These are phyloP conservation scores for Achaetomiella virescens DNA, from an alignment of 495 filamentous ascomycete species.

Conservation along the genomic window DNA sequence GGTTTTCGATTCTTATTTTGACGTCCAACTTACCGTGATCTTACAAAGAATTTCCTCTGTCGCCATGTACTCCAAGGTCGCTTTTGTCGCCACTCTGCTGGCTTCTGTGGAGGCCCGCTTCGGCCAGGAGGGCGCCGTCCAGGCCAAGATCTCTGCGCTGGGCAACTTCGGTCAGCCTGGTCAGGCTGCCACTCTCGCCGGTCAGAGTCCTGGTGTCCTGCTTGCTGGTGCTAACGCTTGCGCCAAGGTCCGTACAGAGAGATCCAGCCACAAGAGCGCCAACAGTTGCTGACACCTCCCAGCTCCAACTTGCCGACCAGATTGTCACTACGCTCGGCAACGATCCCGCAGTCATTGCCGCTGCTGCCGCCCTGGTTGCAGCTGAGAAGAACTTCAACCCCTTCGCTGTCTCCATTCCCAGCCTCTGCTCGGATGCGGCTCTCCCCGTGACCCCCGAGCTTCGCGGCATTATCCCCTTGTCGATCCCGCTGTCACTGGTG, in stretches of 20 bases:
- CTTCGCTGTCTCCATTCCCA: conserved; percentile 48
- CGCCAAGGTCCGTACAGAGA: conserved; percentile 37
- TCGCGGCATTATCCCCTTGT: conserved; percentile 56
- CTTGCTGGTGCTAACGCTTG: conserved; percentile 54
- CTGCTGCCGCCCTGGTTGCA: conserved; percentile 51
- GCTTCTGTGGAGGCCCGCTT: conserved; percentile 50
- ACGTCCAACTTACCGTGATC: conserved; percentile 22
- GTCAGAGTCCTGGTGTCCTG: conserved; percentile 45
- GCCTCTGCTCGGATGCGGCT: conserved; percentile 49
- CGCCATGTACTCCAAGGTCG: conserved; percentile 44
- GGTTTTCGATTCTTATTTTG: conserved; percentile 32
- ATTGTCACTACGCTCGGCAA: conserved; percentile 51
- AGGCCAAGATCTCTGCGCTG: conserved; percentile 38
- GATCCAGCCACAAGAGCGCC: not conserved
- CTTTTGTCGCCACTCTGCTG: conserved; percentile 36
- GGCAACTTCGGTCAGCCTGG: conserved; percentile 45
- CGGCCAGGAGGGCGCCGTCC: conserved; percentile 46
- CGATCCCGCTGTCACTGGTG: conserved; percentile 49
- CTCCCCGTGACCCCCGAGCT: conserved; percentile 53
- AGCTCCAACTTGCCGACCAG: conserved; percentile 53
- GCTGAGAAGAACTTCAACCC: conserved; percentile 68
- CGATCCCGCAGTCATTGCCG: conserved; percentile 47
- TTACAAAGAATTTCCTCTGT: conserved; percentile 1
- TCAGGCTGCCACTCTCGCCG: conserved; percentile 49
- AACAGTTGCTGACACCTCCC: not conserved